These are phyloP conservation scores for Chaetoscypha palmicola DNA, from an alignment of 2,329 filamentous ascomycete species.

Conservation along the genomic window DNA sequence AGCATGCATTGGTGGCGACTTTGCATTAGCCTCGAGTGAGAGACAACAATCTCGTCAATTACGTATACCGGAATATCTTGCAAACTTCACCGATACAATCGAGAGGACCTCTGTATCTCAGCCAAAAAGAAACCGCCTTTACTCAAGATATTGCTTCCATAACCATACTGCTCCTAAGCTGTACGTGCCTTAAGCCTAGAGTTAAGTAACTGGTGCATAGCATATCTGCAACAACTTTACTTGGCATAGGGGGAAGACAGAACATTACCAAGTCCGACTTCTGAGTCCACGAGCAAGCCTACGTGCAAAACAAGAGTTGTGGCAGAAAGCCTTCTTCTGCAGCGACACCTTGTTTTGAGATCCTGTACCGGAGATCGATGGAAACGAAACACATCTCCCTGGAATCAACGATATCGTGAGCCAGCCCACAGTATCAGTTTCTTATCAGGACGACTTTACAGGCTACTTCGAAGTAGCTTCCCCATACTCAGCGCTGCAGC, in stretches of 20 bases:
- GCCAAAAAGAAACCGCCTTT: no score
- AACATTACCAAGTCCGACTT: background rate
- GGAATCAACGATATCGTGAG: background rate
- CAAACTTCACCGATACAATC: no score
- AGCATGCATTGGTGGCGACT: no score
- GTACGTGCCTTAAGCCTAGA: no score
- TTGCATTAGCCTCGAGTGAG: no score
- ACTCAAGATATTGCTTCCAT: no score
- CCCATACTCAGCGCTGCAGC: background rate
- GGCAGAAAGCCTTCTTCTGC: background rate
- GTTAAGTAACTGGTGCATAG: no score
- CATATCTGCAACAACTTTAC: background rate
- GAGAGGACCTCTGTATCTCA: no score
- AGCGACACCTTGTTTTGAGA: background rate
- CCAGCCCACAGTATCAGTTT: background rate
- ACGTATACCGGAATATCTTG: no score
- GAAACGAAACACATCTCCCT: background rate
- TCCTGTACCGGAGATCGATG: background rate
- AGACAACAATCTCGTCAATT: no score
- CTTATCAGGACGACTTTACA: conserved; percentile 2
- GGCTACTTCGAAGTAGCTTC: background rate
- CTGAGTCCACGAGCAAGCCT: background rate
- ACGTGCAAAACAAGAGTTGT: background rate
- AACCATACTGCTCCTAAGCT: no score
- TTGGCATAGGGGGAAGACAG: no score